phyloP scores from a whole-genome alignment of 495 filamentous ascomycete species.

The Aspergillus sparsus region DNA sequence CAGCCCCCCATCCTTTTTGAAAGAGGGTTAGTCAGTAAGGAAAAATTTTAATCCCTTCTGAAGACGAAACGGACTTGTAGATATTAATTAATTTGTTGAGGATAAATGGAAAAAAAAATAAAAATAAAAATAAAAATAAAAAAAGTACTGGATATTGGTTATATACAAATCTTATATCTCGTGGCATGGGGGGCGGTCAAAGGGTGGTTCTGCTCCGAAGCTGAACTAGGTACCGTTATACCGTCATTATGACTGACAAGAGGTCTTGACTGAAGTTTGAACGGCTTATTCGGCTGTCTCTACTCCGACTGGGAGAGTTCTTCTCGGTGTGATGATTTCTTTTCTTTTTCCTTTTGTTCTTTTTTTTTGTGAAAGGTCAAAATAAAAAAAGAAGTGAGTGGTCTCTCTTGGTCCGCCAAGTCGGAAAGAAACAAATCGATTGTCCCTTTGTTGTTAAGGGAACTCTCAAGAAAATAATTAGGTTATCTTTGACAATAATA shows the following conservation, averaged over 20 bases:
- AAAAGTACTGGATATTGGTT: not conserved
- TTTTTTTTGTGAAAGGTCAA: not conserved
- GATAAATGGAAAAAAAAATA: not conserved
- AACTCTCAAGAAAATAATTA: not conserved
- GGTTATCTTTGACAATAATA: not conserved
- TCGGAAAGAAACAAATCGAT: too few species aligned
- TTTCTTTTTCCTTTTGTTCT: not conserved
- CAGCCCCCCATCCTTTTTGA: too few species aligned
- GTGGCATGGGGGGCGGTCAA: slow-evolving; percentile 7
- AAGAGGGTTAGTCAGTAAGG: too few species aligned
- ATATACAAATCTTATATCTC: not conserved
- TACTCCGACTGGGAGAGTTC: slow-evolving; percentile 3
- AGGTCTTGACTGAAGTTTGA: not conserved
- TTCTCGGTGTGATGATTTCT: not conserved
- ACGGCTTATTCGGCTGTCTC: slow-evolving; percentile 4
- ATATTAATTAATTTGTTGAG: too few species aligned
- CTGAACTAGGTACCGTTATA: not conserved
- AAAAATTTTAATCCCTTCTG: too few species aligned
- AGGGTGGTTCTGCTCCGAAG: slow-evolving; percentile 15
- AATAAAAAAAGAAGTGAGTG: not conserved
- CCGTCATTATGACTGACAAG: not conserved
- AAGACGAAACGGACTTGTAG: too few species aligned
- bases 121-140: not conserved
- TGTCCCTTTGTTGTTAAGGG: too few species aligned
- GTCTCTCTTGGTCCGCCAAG: too few species aligned